These are phyloP conservation scores for Lactarius trivialis DNA, from an alignment of 768 basidiomycete genomes.

Conservation along the genomic window DNA sequence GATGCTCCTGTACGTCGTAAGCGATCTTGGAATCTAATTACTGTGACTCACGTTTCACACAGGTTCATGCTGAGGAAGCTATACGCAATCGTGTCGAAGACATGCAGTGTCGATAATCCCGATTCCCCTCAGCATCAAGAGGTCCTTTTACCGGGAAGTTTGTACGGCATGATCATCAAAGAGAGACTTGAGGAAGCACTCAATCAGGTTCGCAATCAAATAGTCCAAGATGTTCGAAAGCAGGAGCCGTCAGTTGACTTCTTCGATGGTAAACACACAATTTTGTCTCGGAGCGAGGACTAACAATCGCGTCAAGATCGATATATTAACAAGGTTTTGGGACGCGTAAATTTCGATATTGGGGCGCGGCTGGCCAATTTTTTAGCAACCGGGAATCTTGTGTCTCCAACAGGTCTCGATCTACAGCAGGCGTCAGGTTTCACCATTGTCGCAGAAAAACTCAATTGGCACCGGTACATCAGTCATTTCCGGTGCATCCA, in stretches of 20 bases:
- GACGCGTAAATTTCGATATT: conserved; percentile 84
- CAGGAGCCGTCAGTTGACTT: conserved; percentile 78
- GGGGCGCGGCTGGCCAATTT: conserved; percentile 88
- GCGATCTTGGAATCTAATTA: background rate
- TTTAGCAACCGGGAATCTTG: conserved; percentile 92
- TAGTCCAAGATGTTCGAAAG: conserved; percentile 68
- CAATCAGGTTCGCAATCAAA: conserved; percentile 60
- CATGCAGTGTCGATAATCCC: conserved; percentile 91
- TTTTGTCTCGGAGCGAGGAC: background rate
- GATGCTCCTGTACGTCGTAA: conserved; percentile 72
- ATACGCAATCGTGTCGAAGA: conserved; percentile 82
- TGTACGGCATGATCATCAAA: conserved; percentile 98
- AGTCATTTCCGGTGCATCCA: conserved; percentile 98
- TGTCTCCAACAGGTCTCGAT: conserved; percentile 93
- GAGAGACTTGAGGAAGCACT: conserved; percentile 91
- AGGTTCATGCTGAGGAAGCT: conserved; percentile 98
- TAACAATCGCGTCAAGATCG: conserved; percentile 44
- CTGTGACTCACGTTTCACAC: background rate
- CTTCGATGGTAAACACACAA: conserved; percentile 59
- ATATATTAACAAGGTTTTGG: conserved; percentile 71
- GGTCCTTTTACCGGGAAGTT: conserved; percentile 83
- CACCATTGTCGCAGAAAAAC: conserved; percentile 96
- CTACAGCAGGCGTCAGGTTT: conserved; percentile 97
- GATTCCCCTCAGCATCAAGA: conserved; percentile 99
- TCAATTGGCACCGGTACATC: conserved; percentile 98